A percentile compares a stretch with the other conserved stretches of the same genome.
These are phyloP conservation scores for Starmera stellimalicola DNA, from an alignment of 1,139 yeast species.

Conservation along the genomic window DNA sequence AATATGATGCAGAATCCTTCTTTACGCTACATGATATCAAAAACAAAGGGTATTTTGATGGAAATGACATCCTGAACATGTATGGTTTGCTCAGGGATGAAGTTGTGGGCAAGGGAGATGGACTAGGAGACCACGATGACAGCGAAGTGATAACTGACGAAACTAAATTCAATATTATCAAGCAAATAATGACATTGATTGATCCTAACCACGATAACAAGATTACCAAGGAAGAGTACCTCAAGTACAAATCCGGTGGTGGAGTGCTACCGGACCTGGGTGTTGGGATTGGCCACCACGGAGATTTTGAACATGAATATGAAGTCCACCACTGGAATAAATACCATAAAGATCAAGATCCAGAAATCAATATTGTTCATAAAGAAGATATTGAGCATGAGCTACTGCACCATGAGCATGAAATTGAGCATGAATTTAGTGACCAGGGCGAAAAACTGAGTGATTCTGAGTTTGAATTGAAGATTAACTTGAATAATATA, in stretches of 20 bases:
- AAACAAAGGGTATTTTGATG: slow-evolving; percentile 42
- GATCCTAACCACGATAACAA: slow-evolving; percentile 62
- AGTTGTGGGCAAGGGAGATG: slow-evolving; percentile 83
- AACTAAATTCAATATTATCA: slow-evolving; percentile 47
- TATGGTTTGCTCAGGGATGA: slow-evolving; percentile 71
- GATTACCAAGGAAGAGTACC: slow-evolving; percentile 64
- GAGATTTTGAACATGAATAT: slow-evolving; percentile 87
- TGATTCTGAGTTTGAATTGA: slow-evolving; percentile 27
- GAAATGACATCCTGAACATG: slow-evolving; percentile 61
- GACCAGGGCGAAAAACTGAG: slow-evolving; percentile 31
- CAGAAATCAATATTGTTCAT: slow-evolving; percentile 71
- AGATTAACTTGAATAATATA: slow-evolving; percentile 24
- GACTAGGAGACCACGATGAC: slow-evolving; percentile 71
- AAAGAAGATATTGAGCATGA: slow-evolving; percentile 90
- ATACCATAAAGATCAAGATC: slow-evolving; percentile 74
- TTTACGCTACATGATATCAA: slow-evolving; percentile 72
- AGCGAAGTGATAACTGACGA: slow-evolving; percentile 48
- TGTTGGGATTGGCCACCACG: slow-evolving; percentile 94
- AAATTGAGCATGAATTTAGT: slow-evolving; percentile 63
- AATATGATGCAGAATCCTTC: slow-evolving; percentile 68
- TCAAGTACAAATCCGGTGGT: slow-evolving; percentile 49
- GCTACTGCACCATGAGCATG: slow-evolving; percentile 77
- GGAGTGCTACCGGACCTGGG: slow-evolving; percentile 87
- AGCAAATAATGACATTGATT: slow-evolving; percentile 46
- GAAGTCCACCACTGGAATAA: slow-evolving; percentile 93